Evolutionary conservation across 2,329 filamentous ascomycete genomes (phyloP), one percentile per base, ranked within the genome.

Genomic region (Lachnellula suecica): DNA sequence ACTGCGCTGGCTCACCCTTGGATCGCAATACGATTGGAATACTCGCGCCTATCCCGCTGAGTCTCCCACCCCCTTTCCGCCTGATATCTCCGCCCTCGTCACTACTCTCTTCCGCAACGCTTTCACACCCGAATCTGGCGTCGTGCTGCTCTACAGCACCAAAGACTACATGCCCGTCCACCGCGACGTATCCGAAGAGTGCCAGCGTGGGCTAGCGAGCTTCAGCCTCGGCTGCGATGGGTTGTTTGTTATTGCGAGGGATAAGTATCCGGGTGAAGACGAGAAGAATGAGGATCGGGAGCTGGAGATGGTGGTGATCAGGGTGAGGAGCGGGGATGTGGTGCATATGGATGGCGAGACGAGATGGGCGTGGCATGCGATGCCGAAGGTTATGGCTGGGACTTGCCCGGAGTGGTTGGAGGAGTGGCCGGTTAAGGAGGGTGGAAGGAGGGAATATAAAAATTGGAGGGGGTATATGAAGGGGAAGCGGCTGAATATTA

Each of bases 1-100:
- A 56, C 81, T 97, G 23, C 89, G 93, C 59, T 97, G 93, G 93
- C 82, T 96, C 24, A 97, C 93, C 0, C 81, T 97, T 1, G 93
- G 93, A 43, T 91, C 91, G 0, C 93, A 97, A 70, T 97, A 97
- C 69, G 88, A 97, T 72, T 97, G 93, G 94, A 93, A 91, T 0
- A 82, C 83, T 47, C 91, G 95, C 58, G 73, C 82, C 7, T 97
- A 97, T 64, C 89, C 91, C 0, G 68, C 76, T 2, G 75, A 78
- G 4, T 58, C 70, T 4, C 85, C 88, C 1, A 90, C 90, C 0
- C 66, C 73, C 0, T 96, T 97, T 60, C 93, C 93, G 0, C 40
- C 69, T 1, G 91, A 97, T 64, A 79, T 95, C 43, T 82, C 83
- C 3, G 68, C 67, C 0, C 79, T 96, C 6, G 73, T 97, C 1